Evolutionary conservation across 352 stramenopile genomes (phyloP).

Genomic region (Phytophthora citrophthora): DNA sequence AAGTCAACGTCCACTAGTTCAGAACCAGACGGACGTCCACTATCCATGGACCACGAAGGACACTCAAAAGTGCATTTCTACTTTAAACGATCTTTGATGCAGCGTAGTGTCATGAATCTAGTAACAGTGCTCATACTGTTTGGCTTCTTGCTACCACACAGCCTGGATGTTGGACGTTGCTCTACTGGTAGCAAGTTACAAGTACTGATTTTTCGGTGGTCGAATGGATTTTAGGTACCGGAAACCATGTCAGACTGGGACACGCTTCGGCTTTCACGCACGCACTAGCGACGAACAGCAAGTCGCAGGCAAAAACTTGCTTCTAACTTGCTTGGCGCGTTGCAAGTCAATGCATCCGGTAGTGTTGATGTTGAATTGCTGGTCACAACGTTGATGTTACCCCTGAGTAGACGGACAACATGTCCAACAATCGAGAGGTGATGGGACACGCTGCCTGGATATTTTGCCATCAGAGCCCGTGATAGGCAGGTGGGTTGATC

Average conservation of each 20-base stretch:
- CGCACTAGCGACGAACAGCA: neutral
- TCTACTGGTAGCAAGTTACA: too few species aligned
- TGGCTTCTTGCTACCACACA: too few species aligned
- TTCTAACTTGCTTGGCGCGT: neutral
- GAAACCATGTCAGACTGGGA: conserved; percentile 4
- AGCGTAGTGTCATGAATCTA: too few species aligned
- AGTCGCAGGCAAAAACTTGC: neutral
- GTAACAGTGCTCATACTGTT: too few species aligned
- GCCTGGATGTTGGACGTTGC: too few species aligned
- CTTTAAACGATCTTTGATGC: neutral
- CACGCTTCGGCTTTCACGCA: neutral
- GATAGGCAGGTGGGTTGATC: conserved; percentile 11
- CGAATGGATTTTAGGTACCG: neutral
- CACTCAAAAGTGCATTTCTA: conserved; percentile 25
- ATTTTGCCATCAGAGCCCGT: conserved; percentile 14
- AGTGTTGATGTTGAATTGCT: conserved; percentile 10
- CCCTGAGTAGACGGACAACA: neutral
- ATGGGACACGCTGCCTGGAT: conserved; percentile 28
- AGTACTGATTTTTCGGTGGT: conserved; percentile 3
- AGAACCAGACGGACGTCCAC: neutral
- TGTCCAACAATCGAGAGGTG: neutral
- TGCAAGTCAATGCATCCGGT: too few species aligned
- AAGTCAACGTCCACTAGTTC: conserved; percentile 57
- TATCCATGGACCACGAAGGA: neutral
- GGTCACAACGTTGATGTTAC: conserved; percentile 7